Evolutionary conservation across 495 filamentous ascomycete species (phyloP).

Genomic region (Pseudotulostoma volvatum): DNA sequence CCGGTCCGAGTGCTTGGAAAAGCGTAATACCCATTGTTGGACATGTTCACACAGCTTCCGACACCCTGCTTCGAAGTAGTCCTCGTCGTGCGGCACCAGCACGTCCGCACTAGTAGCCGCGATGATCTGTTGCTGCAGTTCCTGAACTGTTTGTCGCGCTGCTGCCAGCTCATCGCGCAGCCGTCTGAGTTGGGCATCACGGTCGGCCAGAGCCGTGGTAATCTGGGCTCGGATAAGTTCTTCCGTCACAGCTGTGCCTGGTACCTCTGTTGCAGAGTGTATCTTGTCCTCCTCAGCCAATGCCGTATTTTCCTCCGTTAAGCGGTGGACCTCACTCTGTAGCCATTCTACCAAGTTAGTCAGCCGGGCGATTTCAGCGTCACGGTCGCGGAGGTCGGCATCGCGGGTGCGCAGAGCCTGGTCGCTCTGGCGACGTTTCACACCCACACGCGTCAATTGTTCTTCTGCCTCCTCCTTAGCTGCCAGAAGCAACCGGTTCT

Average conservation of each 20-base stretch:
- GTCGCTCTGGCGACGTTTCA: slow-evolving; percentile 34
- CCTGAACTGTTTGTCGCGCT: slow-evolving; percentile 59
- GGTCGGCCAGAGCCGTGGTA: slow-evolving; percentile 43
- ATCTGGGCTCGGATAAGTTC: slow-evolving; percentile 45
- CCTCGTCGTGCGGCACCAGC: slow-evolving; percentile 67
- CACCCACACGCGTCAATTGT: slow-evolving; percentile 38
- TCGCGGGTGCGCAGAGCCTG: slow-evolving; percentile 40
- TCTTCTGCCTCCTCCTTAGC: slow-evolving; percentile 54
- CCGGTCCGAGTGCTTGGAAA: slow-evolving; percentile 89
- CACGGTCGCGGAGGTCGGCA: slow-evolving; percentile 39
- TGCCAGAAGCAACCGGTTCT: slow-evolving; percentile 62
- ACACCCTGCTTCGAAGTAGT: slow-evolving; percentile 89
- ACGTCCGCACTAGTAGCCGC: slow-evolving; percentile 53
- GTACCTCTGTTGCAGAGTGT: slow-evolving; percentile 41
- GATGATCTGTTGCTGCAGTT: slow-evolving; percentile 71
- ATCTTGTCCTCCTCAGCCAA: slow-evolving; percentile 53
- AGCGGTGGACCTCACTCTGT: slow-evolving; percentile 56
- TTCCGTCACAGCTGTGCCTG: slow-evolving; percentile 43
- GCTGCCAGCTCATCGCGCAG: slow-evolving; percentile 63
- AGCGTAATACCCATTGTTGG: slow-evolving; percentile 89
- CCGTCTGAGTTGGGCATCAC: slow-evolving; percentile 61
- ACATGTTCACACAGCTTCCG: slow-evolving; percentile 85
- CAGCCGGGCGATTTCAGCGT: slow-evolving; percentile 68
- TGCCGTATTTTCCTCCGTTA: slow-evolving; percentile 58
- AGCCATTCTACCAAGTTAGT: slow-evolving; percentile 59